Evolutionary conservation across 495 filamentous ascomycete species (phyloP), one percentile per base, ranked within the genome.

Genomic region (Penicillium nucicola): DNA sequence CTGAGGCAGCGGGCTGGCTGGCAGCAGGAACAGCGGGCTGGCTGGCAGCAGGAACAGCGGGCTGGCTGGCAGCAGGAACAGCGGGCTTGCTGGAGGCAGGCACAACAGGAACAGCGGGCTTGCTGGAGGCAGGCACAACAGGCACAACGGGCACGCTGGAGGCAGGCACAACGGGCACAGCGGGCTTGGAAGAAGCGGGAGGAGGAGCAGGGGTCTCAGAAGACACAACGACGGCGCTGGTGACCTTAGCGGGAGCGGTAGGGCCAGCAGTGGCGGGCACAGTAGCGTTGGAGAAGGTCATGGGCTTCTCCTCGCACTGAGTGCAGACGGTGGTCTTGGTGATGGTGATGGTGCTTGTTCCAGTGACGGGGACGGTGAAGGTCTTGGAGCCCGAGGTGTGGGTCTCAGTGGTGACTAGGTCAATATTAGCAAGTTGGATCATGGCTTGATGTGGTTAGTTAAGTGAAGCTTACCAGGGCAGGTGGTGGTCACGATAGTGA

Each of bases 331-430:
- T 53, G 41, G 62, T 63, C 48, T 48, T 61, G 65, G 68, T 70
- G 31, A 67, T 42, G 4, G 68, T 73, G 45, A 73, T 55, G 50
- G 62, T 68, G 64, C 54, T 70, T 40, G 70, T 73, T 55, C 56
- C 30, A 14, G 69, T 72, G 37, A 72, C 56, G 4, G 70, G 70
- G 33, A 71, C 47, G 33, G 61, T 66, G 1, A 33, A 46, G 47
- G 65, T 68, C 50, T 45, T 48, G 30, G 55, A 61, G 31, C 70
- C 70, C 48, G 65, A 60, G 49, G 61, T 68, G 46, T 67, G 56
- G 44, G 57, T 49, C 13, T 63, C 58, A 8, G 60, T 50, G 52
- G 68, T 65, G 37, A 70, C 70, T 71, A 25, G n/a, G 48, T 19
- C 11, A 37, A 17, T 35, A 45, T 65, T 55, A 62, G 48, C 22